phyloP scores from a whole-genome alignment of 2,329 filamentous ascomycete genomes.

The Alternaria sp. region DNA sequence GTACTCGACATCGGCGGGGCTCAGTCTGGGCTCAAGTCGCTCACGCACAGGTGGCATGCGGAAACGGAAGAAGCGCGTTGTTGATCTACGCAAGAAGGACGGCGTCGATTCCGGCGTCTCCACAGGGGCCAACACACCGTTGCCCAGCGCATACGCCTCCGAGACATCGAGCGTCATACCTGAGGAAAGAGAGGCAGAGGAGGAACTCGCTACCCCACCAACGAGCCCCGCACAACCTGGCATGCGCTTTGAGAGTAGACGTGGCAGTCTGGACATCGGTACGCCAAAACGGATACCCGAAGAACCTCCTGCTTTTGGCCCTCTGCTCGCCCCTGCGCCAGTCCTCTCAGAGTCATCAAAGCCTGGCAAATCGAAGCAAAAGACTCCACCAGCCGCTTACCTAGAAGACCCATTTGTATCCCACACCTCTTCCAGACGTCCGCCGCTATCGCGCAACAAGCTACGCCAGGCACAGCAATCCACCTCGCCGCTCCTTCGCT shows the following conservation, averaged over 20 bases:
- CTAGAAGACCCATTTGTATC: constrained; percentile 19
- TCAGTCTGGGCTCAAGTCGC: constrained; percentile 68
- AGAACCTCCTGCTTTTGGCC: constrained; percentile 20
- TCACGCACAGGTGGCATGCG: constrained; percentile 68
- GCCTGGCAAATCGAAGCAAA: constrained; percentile 28
- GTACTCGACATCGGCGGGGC: constrained; percentile 64
- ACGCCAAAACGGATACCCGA: constrained; percentile 33
- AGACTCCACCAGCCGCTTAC: constrained; percentile 5
- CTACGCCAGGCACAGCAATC: constrained; percentile 42
- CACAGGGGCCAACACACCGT: constrained; percentile 58
- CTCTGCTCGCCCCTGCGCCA: constrained; percentile 37
- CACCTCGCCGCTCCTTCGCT: constrained; percentile 46
- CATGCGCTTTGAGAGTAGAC: constrained; percentile 31
- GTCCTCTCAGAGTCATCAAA: constrained; percentile 35
- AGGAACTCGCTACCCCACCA: constrained; percentile 43
- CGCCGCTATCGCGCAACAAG: constrained; percentile 38
- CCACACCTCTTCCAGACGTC: constrained; percentile 26
- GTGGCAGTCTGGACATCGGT: constrained; percentile 32
- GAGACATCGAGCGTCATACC: constrained; percentile 57
- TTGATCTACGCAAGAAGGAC: constrained; percentile 74
- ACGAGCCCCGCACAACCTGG: constrained; percentile 32
- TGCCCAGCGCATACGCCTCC: constrained; percentile 63
- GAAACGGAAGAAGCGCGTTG: constrained; percentile 83
- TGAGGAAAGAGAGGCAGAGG: constrained; percentile 42
- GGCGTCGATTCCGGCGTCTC: constrained; percentile 56